Conservation (phyloP, 2,329 filamentous ascomycete genomes). For the Thelonectria olida region DNA sequence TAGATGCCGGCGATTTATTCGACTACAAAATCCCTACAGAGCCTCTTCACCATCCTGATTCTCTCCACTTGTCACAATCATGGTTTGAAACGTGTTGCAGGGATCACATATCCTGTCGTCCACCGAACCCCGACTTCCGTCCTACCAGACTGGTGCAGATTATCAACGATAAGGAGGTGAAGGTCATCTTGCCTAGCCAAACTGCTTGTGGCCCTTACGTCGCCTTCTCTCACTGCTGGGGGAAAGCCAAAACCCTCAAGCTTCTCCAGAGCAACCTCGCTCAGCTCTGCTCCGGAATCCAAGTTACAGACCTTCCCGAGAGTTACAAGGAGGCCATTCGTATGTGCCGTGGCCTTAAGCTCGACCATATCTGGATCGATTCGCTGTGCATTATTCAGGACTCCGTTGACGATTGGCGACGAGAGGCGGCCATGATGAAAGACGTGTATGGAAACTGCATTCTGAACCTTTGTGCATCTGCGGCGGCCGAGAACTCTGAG, state of each 20-base stretch:
- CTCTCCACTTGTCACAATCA: no score
- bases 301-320: neutral
- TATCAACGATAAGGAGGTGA: neutral
- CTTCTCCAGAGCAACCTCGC: neutral
- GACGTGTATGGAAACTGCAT: constrained; percentile 2
- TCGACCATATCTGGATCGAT: constrained; percentile 3
- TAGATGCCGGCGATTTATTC: no score
- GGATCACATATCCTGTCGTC: no score
- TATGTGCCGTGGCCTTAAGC: neutral
- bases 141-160: constrained; percentile 11
- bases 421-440: constrained; percentile 5
- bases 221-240: constrained; percentile 18
- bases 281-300: neutral
- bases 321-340: constrained; percentile 10
- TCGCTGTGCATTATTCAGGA: no score
- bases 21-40: no score
- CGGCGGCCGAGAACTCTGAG: constrained; percentile 2
- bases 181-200: neutral
- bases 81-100: no score
- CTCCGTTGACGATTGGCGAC: neutral
- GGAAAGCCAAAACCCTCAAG: constrained; percentile 3
- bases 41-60: no score
- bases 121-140: neutral
- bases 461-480: neutral
- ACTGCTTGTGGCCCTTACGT: neutral